Evolutionary conservation across 106 monocot species (phyloP).

Genomic region (Allium fistulosum): DNA sequence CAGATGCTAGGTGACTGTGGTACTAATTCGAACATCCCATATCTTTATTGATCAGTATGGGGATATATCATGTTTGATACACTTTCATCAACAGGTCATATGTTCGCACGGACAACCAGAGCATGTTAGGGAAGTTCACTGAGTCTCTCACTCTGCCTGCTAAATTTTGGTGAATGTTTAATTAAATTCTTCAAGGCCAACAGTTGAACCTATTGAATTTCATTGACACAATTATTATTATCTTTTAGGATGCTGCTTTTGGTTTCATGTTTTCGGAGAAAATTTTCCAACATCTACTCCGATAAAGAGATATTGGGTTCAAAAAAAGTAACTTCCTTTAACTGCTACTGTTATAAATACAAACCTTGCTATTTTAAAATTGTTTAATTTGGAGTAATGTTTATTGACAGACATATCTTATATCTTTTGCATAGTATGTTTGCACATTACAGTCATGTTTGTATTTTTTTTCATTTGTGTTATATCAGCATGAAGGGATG

Average conservation of each 20-base stretch:
- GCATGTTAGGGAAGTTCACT: conserved; percentile 51
- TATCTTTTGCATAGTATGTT: background rate
- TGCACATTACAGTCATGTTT: too few species aligned
- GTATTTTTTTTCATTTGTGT: too few species aligned
- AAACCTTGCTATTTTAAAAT: too few species aligned
- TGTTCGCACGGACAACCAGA: conserved; percentile 20
- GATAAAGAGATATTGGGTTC: conserved; percentile 84
- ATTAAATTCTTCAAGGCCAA: background rate
- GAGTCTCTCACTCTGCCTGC: conserved; percentile 50
- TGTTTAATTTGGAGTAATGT: too few species aligned
- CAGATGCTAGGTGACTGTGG: conserved; percentile 33
- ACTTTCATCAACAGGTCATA: conserved; percentile 31
- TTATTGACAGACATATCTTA: too few species aligned
- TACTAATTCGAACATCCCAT: background rate
- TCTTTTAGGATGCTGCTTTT: conserved; percentile 57
- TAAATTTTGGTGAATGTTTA: conserved; percentile 58
- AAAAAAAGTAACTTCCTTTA: conserved; percentile 41
- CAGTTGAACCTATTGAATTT: too few species aligned
- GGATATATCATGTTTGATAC: background rate
- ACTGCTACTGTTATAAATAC: too few species aligned
- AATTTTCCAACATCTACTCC: conserved; percentile 51
- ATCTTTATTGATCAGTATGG: background rate
- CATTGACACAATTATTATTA: background rate
- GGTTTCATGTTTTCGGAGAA: conserved; percentile 65
- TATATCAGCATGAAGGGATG: conserved; percentile 67